Conservation (phyloP, 306 rosid genomes). For the Sechiopsis laciniata region DNA sequence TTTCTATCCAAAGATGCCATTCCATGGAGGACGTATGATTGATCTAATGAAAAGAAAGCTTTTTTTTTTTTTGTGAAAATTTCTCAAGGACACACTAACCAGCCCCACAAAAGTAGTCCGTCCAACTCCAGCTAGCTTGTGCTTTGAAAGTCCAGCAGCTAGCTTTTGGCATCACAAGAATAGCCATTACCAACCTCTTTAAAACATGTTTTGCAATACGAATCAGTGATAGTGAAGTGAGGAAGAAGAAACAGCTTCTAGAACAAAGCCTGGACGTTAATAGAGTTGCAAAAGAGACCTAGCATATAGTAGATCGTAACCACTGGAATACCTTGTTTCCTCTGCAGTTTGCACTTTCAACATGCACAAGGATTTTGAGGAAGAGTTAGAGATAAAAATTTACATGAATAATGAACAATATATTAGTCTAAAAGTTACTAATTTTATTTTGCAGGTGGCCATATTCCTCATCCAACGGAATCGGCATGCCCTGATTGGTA, state of each 20-base stretch:
- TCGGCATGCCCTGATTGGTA: constrained; percentile 93
- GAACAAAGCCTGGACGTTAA: background rate
- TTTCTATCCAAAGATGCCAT: background rate
- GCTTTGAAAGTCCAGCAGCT: background rate
- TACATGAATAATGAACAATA: background rate
- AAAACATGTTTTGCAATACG: background rate
- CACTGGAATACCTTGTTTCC: background rate
- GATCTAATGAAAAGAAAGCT: background rate
- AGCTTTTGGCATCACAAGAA: background rate
- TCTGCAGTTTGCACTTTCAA: background rate
- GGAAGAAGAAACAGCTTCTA: background rate
- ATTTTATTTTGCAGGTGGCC: constrained; percentile 66
- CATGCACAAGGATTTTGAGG: background rate
- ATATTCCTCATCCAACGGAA: constrained; percentile 97
- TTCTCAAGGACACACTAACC: background rate
- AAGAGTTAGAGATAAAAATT: background rate
- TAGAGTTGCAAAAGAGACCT: background rate
- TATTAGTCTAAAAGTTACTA: constrained; percentile 4
- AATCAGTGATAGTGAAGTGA: constrained; percentile 4
- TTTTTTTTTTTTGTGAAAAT: background rate
- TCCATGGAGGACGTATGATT: background rate
- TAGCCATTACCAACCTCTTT: constrained; percentile 7
- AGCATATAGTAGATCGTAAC: background rate
- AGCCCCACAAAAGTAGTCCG: background rate
- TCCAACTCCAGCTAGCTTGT: background rate